These are phyloP conservation scores for Scalesia atractyloides DNA, from an alignment of 129 eudicot genomes.

Conservation along the genomic window DNA sequence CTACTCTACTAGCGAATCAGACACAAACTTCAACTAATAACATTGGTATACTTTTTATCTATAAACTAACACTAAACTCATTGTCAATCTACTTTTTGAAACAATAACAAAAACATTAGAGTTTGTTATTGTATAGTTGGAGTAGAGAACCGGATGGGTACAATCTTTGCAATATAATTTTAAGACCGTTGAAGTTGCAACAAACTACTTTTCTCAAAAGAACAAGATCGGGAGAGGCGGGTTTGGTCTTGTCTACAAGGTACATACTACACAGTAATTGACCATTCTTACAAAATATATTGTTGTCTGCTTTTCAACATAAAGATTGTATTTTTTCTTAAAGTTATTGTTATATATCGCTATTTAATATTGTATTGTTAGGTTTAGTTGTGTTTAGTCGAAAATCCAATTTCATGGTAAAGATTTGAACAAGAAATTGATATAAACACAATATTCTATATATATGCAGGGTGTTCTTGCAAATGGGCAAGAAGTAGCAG, in stretches of 20 bases:
- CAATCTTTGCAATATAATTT: conserved; percentile 44
- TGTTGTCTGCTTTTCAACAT: too few species aligned
- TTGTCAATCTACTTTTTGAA: neutral
- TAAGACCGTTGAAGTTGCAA: conserved; percentile 31
- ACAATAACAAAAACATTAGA: neutral
- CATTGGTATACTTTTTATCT: conserved; percentile 17
- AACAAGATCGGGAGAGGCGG: conserved; percentile 48
- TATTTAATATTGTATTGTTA: too few species aligned
- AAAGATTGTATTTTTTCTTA: too few species aligned
- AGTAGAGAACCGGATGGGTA: conserved; percentile 22
- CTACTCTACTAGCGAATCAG: conserved; percentile 27
- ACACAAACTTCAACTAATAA: conserved; percentile 23
- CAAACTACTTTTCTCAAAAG: conserved; percentile 34
- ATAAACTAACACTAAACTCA: neutral
- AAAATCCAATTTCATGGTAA: neutral
- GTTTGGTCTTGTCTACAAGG: conserved; percentile 50
- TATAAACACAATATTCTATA: neutral
- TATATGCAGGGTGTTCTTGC: conserved; percentile 33
- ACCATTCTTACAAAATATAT: neutral
- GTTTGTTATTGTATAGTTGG: conserved; percentile 16
- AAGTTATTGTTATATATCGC: too few species aligned
- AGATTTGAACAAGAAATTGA: neutral
- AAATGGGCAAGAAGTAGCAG: conserved; percentile 44
- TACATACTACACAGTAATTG: neutral
- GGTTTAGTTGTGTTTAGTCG: too few species aligned